These are phyloP conservation scores for Fraxinus platypoda DNA, from an alignment of 305 asterid genomes.

Conservation along the genomic window DNA sequence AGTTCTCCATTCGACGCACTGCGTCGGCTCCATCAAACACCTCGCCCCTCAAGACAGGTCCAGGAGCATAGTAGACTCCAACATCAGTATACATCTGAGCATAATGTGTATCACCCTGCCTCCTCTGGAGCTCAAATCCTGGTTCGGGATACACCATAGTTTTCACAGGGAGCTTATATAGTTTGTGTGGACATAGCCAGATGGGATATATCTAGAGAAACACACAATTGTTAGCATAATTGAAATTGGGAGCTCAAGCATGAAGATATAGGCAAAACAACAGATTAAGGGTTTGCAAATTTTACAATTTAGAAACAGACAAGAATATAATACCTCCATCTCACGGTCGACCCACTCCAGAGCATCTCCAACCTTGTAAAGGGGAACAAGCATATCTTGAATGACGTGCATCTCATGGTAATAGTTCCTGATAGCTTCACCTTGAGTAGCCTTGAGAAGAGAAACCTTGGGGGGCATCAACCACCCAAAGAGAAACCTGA, in stretches of 20 bases:
- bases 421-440: conserved; percentile 79
- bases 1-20: conserved; percentile 68
- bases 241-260: background rate
- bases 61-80: conserved; percentile 90
- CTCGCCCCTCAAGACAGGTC: conserved; percentile 92
- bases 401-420: conserved; percentile 96
- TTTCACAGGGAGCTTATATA: conserved; percentile 77
- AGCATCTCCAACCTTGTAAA: conserved; percentile 92
- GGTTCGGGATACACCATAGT: conserved; percentile 88
- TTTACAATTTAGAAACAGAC: background rate
- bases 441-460: conserved; percentile 89
- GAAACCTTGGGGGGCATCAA: conserved; percentile 97
- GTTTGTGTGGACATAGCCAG: conserved; percentile 93
- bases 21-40: conserved; percentile 81
- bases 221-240: conserved; percentile 22
- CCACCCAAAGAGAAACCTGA: conserved; percentile 85
- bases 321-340: conserved; percentile 67
- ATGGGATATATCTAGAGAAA: conserved; percentile 72
- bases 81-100: conserved; percentile 96
- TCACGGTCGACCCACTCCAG: conserved; percentile 83
- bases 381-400: conserved; percentile 94
- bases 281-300: background rate
- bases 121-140: conserved; percentile 73
- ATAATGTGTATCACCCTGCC: conserved; percentile 81
- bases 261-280: background rate